phyloP scores from a whole-genome alignment of 805 yeast genomes.

The Lipomyces chichibuensis region DNA sequence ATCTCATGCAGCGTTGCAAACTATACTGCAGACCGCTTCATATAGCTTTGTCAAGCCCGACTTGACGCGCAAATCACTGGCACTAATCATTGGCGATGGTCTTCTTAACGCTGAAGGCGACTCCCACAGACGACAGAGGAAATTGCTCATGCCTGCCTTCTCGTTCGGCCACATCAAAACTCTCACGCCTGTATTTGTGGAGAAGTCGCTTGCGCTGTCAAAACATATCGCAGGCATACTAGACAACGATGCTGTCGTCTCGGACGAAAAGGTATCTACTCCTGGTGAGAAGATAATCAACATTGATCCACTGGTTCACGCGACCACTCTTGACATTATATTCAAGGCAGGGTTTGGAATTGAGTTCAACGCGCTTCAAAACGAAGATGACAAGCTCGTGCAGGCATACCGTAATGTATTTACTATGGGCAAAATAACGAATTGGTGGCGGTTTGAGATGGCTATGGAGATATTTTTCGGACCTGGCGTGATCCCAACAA shows the following conservation, averaged over 20 bases:
- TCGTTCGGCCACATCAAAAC: conserved; percentile 31
- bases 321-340: conserved; percentile 30
- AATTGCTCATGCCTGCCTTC: conserved; percentile 25
- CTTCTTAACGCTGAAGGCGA: conserved; percentile 32
- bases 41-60: conserved; percentile 25
- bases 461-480: conserved; percentile 10
- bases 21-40: conserved; percentile 25
- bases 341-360: conserved; percentile 30
- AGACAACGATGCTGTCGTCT: neutral
- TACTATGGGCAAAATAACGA: neutral
- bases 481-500: conserved; percentile 10
- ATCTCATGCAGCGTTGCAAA: conserved; percentile 21
- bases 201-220: conserved; percentile 15
- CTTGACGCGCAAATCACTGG: conserved; percentile 9
- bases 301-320: conserved; percentile 17
- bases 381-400: conserved; percentile 17
- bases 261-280: neutral
- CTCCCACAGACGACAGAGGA: conserved; percentile 25
- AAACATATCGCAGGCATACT: conserved; percentile 5
- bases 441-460: neutral
- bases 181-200: conserved; percentile 22
- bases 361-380: conserved; percentile 23
- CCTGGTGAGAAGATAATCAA: conserved; percentile 11
- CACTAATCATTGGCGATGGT: conserved; percentile 23
- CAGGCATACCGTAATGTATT: conserved; percentile 25